These are phyloP conservation scores for Trypanosomatidae sp. DNA, from an alignment of 208 protist species.

Conservation along the genomic window DNA sequence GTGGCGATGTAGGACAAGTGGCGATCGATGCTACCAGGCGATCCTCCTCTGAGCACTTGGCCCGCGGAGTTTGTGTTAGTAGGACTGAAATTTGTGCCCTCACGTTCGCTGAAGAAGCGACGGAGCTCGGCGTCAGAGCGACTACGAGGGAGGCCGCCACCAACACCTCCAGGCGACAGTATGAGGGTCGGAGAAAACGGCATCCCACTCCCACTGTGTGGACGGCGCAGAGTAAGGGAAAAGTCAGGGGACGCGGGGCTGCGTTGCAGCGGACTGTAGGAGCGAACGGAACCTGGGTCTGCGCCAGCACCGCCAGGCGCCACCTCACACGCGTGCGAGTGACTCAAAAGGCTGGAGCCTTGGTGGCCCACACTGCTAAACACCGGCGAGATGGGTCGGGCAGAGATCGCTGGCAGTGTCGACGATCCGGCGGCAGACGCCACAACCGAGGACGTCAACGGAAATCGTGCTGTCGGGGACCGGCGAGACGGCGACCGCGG, in stretches of 20 bases:
- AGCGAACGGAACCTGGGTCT: not conserved
- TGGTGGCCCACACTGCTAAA: not conserved
- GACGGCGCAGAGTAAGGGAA: not conserved
- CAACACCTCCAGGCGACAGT: not conserved
- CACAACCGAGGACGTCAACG: not conserved
- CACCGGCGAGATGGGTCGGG: not conserved
- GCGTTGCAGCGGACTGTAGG: slow-evolving; percentile 11
- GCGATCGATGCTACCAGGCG: not conserved
- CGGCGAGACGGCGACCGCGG: slow-evolving; percentile 9
- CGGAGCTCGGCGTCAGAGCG: slow-evolving; percentile 28
- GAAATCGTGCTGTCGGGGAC: not conserved
- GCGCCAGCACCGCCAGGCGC: not conserved
- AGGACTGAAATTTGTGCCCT: not conserved
- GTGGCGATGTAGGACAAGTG: not conserved
- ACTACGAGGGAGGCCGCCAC: slow-evolving; percentile 5
- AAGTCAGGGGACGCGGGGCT: not conserved
- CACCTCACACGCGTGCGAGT: slow-evolving; percentile 10
- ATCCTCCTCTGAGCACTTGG: not conserved
- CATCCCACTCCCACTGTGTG: not conserved
- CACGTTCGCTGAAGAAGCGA: slow-evolving; percentile 20
- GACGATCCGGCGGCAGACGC: slow-evolving; percentile 1
- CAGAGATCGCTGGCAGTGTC: not conserved
- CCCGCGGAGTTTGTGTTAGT: not conserved
- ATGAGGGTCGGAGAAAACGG: not conserved
- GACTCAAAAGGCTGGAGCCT: slow-evolving; percentile 4